Evolutionary conservation across 2,329 filamentous ascomycete species (phyloP).

Genomic region (Colletotrichum neosansevieriae): DNA sequence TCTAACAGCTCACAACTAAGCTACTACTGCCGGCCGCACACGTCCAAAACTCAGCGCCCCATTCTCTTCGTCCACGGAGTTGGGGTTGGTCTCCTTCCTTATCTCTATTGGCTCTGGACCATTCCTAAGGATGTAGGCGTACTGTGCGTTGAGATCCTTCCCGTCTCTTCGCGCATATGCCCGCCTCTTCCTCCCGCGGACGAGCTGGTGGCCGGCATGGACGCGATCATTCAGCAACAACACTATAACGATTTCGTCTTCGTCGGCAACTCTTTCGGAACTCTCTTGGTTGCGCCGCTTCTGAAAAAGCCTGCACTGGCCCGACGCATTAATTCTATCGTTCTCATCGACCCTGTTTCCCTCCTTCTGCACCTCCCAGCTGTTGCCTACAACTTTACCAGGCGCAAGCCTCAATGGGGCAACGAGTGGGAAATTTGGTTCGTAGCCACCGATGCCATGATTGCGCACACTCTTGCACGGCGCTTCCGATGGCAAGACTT

Average conservation of each 20-base stretch:
- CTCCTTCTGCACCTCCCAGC: conserved; percentile 76
- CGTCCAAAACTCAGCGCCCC: conserved; percentile 66
- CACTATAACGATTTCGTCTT: conserved; percentile 70
- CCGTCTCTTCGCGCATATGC: conserved; percentile 73
- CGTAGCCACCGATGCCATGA: conserved; percentile 76
- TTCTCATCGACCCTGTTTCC: conserved; percentile 73
- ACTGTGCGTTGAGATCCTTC: conserved; percentile 74
- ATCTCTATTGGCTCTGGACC: conserved; percentile 68
- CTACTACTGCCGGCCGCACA: conserved; percentile 77
- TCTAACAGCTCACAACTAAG: conserved; percentile 64
- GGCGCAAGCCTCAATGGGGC: conserved; percentile 62
- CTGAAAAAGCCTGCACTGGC: conserved; percentile 53
- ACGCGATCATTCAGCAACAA: conserved; percentile 67
- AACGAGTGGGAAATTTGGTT: conserved; percentile 80
- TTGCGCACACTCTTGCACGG: conserved; percentile 72
- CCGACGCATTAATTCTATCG: conserved; percentile 61
- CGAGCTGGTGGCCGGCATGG: conserved; percentile 41
- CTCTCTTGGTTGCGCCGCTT: conserved; percentile 64
- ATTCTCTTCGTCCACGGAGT: conserved; percentile 79
- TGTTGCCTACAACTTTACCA: conserved; percentile 79
- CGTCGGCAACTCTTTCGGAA: conserved; percentile 75
- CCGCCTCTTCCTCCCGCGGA: conserved; percentile 46
- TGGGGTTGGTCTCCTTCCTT: conserved; percentile 75
- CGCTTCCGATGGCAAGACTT: conserved; percentile 81
- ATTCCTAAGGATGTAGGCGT: conserved; percentile 65